Base-by-base conservation (phyloP, 352 stramenopile genomes). In the Pythium sukuiense region DNA sequence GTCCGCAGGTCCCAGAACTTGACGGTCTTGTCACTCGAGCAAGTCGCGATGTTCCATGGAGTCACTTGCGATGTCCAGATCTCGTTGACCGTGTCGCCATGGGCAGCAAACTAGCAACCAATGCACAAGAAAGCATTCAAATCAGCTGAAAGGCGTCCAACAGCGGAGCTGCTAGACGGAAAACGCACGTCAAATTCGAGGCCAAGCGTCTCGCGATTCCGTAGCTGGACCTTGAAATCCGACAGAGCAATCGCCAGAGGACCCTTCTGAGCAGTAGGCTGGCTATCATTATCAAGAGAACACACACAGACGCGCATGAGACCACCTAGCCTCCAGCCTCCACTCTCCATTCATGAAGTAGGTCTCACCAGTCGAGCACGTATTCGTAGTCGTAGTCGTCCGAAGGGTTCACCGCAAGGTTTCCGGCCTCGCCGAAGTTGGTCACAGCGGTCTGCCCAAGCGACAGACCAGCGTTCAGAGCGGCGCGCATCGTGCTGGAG, bases 381-480 rank as follows among this genome's bases (percentile, higher is more conserved):
- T 94, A 95, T 72, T 93, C 83, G 61, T 93, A 95, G 70, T 95
- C 85, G n/a, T 90, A 92, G 37, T 88, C 79, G 3, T 86, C 81
- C 9, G 65, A 74, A 11, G 78, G 70, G 54, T 87, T 79, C 16
- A 76, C 63, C 3, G 69, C 61, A 32, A 90, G 46, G 14, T 55
- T 70, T 24, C 69, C 71, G 24, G 72, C 65, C 37, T 67, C 52
- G 6, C 73, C 67, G 61, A 95, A 95, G 67, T 88, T 76, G 54
- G 80, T 77, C 46, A 95, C 87, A 8, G 81, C 77, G 48, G 80
- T 91, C 74, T 90, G 81, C 45, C 66, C 63, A 16, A 93, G 78
- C 71, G 63, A 62, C 49, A 93, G 57, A 6, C 79, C 81, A 35
- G 67, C 74, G 30, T 68, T 72, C 49, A 92, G 61, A 46, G 76